Conservation (phyloP, 2,329 filamentous ascomycete species). For the Chaetomium sp. region DNA sequence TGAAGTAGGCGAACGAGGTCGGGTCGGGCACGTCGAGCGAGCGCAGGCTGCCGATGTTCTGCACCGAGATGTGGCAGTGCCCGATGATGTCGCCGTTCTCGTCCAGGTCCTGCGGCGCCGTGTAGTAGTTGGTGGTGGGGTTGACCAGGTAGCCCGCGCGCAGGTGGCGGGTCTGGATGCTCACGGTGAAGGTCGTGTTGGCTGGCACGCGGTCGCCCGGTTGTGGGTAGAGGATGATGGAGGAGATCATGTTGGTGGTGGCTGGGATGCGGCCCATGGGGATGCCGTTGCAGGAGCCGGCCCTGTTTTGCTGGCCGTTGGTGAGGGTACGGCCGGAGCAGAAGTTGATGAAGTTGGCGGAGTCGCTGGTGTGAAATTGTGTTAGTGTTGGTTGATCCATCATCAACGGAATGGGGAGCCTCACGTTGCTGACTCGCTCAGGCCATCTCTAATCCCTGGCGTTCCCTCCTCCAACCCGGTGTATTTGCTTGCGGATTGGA, state of each 20-base stretch:
- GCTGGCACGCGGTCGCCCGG: conserved; percentile 45
- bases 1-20: conserved; percentile 57
- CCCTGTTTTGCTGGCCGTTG: conserved; percentile 54
- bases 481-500: conserved; percentile 47
- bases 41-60: conserved; percentile 46
- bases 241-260: conserved; percentile 55
- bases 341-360: conserved; percentile 61
- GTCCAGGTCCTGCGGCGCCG: conserved; percentile 55
- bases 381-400: neutral
- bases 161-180: conserved; percentile 52
- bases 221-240: conserved; percentile 52
- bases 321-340: conserved; percentile 57
- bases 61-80: conserved; percentile 55
- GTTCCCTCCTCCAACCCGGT: conserved; percentile 44
- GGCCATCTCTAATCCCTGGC: conserved; percentile 36
- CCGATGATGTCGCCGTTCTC: conserved; percentile 45
- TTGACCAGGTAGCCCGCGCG: conserved; percentile 58
- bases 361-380: conserved; percentile 15
- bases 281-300: conserved; percentile 59
- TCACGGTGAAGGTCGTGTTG: conserved; percentile 50
- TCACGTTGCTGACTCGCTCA: conserved; percentile 50
- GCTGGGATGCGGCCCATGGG: conserved; percentile 60
- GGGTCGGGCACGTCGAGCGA: conserved; percentile 44
- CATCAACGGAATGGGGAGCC: conserved; percentile 20
- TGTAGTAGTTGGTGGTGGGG: conserved; percentile 56